These are phyloP conservation scores for Selenicereus undatus DNA, from an alignment of 148 eudicot genomes.

Conservation along the genomic window DNA sequence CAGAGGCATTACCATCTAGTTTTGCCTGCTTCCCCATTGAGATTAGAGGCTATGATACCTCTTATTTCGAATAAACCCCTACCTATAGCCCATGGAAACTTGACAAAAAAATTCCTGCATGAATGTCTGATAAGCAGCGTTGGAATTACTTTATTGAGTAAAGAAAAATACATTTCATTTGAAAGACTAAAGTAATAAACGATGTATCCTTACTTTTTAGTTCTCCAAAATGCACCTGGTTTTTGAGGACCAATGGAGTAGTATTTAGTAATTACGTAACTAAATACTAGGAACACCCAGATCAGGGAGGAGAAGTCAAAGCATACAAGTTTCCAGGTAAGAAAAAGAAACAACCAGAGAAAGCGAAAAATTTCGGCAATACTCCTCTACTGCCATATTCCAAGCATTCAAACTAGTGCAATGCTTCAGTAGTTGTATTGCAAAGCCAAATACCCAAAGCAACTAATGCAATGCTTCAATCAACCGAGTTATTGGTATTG, in stretches of 20 bases:
- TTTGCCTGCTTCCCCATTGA: background rate
- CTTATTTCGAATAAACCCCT: background rate
- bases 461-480: slow-evolving; percentile 7
- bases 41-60: background rate
- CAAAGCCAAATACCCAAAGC: too few relatives aligned
- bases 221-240: too few relatives aligned
- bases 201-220: too few relatives aligned
- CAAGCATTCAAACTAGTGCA: background rate
- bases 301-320: background rate
- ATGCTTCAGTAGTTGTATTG: background rate
- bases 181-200: too few relatives aligned
- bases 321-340: background rate
- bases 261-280: too few relatives aligned
- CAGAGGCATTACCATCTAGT: background rate
- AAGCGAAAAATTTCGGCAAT: background rate
- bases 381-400: background rate
- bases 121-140: too few relatives aligned
- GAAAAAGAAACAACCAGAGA: background rate
- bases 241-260: too few relatives aligned
- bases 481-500: background rate
- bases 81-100: too few relatives aligned
- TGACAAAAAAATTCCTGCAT: too few relatives aligned
- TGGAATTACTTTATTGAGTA: too few relatives aligned
- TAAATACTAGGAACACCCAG: background rate
- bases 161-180: too few relatives aligned